Conservation (phyloP, 2,329 filamentous ascomycete species). For the Cercospora janseana region DNA sequence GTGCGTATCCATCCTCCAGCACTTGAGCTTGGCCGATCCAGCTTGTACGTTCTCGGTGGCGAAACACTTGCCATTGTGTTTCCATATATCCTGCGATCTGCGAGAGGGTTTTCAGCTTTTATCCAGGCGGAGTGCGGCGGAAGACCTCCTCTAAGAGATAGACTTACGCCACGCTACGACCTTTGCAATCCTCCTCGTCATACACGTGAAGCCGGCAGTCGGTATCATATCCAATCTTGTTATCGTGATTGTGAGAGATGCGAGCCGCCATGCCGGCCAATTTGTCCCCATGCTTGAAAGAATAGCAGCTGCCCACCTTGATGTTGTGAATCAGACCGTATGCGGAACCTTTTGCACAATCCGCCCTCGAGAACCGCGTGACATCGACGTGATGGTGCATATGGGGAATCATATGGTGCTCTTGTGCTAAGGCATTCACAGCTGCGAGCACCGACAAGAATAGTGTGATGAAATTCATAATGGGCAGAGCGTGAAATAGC, state of each 20-base stretch:
- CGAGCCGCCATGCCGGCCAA: not conserved
- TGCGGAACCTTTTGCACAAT: not conserved
- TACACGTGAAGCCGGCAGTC: slow-evolving; percentile 9
- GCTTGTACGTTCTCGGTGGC: not conserved
- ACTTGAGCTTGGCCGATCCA: slow-evolving; percentile 2
- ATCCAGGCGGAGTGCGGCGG: too few species aligned
- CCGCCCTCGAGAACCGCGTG: not conserved
- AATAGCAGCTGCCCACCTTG: not conserved
- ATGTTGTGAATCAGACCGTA: not conserved
- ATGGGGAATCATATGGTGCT: not conserved
- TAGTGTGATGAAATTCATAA: slow-evolving; percentile 7
- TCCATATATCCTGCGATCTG: slow-evolving; percentile 6
- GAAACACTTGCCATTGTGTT: not conserved
- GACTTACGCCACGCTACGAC: not conserved
- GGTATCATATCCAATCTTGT: not conserved
- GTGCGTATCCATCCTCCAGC: too few species aligned
- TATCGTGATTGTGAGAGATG: slow-evolving; percentile 1
- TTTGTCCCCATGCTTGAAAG: not conserved
- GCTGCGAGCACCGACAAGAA: slow-evolving; percentile 1
- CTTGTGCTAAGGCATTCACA: not conserved
- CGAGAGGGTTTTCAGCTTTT: not conserved
- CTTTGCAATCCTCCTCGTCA: not conserved
- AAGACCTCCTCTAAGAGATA: too few species aligned
- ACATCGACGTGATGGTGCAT: slow-evolving; percentile 10
- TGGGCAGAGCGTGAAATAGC: not conserved